These are phyloP conservation scores for Saprolegnia parasitica DNA, from an alignment of 352 stramenopile species.

Conservation along the genomic window DNA sequence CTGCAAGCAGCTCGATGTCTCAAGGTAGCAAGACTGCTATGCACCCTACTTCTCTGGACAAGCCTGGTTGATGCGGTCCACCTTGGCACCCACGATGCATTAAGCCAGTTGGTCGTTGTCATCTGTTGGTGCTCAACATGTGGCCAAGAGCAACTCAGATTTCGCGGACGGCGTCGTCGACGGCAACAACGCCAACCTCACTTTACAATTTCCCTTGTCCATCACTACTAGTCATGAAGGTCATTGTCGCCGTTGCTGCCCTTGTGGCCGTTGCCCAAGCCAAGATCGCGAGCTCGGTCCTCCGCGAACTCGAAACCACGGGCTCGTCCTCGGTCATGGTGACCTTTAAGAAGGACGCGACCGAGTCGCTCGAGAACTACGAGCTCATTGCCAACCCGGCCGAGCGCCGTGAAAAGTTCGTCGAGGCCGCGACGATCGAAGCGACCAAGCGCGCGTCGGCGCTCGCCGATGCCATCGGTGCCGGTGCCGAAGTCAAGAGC, in stretches of 20 bases:
- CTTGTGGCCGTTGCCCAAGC: background rate
- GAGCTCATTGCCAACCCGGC: background rate
- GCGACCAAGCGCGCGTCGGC: background rate
- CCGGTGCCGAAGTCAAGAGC: background rate
- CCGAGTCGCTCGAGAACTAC: background rate
- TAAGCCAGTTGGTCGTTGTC: no score
- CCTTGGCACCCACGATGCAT: no score
- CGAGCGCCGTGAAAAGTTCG: background rate
- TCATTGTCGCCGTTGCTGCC: background rate
- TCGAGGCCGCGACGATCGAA: background rate
- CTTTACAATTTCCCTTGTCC: conserved; percentile 20
- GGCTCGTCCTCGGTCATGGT: background rate
- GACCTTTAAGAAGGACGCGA: background rate
- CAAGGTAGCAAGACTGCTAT: no score
- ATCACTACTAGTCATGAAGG: conserved; percentile 1
- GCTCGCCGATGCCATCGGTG: background rate
- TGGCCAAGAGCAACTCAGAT: no score
- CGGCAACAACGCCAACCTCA: background rate
- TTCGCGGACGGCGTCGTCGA: no score
- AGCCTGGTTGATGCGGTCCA: no score
- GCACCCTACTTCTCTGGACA: no score
- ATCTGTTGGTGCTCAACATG: no score
- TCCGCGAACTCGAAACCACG: background rate
- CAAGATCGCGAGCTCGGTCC: conserved; percentile 7
- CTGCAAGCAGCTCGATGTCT: no score